A percentile compares a stretch with the other conserved stretches of the same genome.
phyloP scores from a whole-genome alignment of 495 filamentous ascomycete genomes.

The Neurospora sp. region DNA sequence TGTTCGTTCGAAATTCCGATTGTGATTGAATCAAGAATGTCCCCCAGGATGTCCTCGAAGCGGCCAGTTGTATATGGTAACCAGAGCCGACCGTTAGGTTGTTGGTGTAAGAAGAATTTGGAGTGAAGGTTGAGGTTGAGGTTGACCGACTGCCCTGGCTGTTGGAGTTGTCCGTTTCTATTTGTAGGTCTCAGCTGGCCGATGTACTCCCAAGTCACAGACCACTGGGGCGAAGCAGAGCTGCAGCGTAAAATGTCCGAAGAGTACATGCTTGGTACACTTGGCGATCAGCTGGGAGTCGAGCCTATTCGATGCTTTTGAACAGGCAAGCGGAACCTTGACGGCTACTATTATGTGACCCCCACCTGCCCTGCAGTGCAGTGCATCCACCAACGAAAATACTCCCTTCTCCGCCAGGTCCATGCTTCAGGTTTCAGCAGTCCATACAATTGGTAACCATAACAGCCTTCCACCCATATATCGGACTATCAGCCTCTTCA shows the following conservation, averaged over 20 bases:
- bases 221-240: not conserved
- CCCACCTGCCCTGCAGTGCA: not conserved
- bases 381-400: not conserved
- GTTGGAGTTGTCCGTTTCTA: not conserved
- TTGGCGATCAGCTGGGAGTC: not conserved
- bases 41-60: not conserved
- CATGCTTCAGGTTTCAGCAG: not conserved
- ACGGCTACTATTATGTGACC: not conserved
- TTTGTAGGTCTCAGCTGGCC: not conserved
- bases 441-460: not conserved
- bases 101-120: not conserved
- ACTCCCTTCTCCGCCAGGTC: not conserved
- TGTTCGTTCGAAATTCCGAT: not conserved
- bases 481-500: not conserved
- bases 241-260: not conserved
- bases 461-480: not conserved
- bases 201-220: not conserved
- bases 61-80: not conserved
- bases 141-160: not conserved
- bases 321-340: not conserved
- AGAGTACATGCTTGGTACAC: not conserved
- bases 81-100: not conserved
- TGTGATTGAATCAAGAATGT: not conserved
- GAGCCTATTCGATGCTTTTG: not conserved
- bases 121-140: not conserved